Percentiles rank a stretch among this genome's conserved stretches.
Evolutionary conservation across 2,329 filamentous ascomycete species (phyloP).

Genomic region (Juglanconis oblonga): DNA sequence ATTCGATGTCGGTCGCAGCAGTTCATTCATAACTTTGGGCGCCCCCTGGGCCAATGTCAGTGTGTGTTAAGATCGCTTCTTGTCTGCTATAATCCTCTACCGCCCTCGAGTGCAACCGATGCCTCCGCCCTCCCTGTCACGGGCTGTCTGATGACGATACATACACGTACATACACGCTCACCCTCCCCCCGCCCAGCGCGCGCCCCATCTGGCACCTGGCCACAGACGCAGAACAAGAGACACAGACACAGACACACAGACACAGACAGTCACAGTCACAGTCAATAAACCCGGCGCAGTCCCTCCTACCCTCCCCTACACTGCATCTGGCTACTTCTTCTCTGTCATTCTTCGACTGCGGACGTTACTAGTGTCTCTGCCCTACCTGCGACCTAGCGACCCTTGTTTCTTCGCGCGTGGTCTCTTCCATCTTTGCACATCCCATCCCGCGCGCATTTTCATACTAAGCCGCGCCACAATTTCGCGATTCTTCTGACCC

Average conservation of each 20-base stretch:
- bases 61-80: not conserved
- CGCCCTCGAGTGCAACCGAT: not conserved
- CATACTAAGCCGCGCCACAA: constrained; percentile 1
- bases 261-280: not conserved
- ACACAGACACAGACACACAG: not conserved
- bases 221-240: too few relatives aligned
- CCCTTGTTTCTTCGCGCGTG: not conserved
- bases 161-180: not conserved
- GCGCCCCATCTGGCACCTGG: not conserved
- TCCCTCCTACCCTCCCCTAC: not conserved
- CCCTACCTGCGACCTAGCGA: constrained; percentile 1
- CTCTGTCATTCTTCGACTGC: too few relatives aligned
- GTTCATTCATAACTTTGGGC: not conserved
- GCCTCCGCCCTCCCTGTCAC: not conserved
- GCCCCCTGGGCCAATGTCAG: not conserved
- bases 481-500: not conserved
- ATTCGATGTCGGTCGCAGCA: not conserved
- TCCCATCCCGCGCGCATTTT: constrained; percentile 1
- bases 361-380: not conserved
- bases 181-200: not conserved
- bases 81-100: not conserved
- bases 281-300: constrained; percentile 7
- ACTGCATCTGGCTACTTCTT: constrained; percentile 8
- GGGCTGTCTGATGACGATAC: not conserved
- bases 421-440: not conserved